phyloP scores from a whole-genome alignment of 768 basidiomycete species.

The Suillus subaureus region DNA sequence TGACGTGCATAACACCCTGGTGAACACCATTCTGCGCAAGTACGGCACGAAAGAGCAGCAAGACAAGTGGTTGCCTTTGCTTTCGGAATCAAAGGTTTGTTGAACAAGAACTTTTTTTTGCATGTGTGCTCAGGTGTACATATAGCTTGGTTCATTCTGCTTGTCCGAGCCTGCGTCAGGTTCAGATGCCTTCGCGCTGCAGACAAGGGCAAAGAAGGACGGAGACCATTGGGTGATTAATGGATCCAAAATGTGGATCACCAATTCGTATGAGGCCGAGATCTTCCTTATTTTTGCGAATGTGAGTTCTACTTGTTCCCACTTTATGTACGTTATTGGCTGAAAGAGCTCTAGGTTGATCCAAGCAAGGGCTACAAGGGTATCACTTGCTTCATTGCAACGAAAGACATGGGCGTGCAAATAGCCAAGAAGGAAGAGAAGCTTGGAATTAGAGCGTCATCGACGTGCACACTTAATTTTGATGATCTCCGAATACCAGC shows the following conservation, averaged over 20 bases:
- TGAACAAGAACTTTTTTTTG: not conserved
- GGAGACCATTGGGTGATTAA: constrained; percentile 87
- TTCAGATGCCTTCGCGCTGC: constrained; percentile 95
- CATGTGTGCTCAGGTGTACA: constrained; percentile 6
- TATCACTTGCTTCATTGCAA: constrained; percentile 96
- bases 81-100: constrained; percentile 74
- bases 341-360: constrained; percentile 54
- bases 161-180: constrained; percentile 92
- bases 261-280: constrained; percentile 91
- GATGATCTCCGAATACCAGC: constrained; percentile 86
- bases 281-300: constrained; percentile 96
- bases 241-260: constrained; percentile 99
- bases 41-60: constrained; percentile 86
- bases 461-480: constrained; percentile 92
- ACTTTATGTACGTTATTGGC: not conserved
- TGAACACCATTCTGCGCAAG: constrained; percentile 90
- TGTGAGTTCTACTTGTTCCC: constrained; percentile 39
- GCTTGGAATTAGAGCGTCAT: constrained; percentile 94
- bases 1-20: constrained; percentile 98
- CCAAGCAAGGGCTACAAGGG: constrained; percentile 97
- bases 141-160: constrained; percentile 93
- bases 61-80: constrained; percentile 84
- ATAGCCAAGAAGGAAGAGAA: constrained; percentile 99
- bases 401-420: constrained; percentile 95
- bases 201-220: constrained; percentile 88